These are phyloP conservation scores for Tolypocladium nubicola DNA, from an alignment of 2,329 filamentous ascomycete species.

Conservation along the genomic window DNA sequence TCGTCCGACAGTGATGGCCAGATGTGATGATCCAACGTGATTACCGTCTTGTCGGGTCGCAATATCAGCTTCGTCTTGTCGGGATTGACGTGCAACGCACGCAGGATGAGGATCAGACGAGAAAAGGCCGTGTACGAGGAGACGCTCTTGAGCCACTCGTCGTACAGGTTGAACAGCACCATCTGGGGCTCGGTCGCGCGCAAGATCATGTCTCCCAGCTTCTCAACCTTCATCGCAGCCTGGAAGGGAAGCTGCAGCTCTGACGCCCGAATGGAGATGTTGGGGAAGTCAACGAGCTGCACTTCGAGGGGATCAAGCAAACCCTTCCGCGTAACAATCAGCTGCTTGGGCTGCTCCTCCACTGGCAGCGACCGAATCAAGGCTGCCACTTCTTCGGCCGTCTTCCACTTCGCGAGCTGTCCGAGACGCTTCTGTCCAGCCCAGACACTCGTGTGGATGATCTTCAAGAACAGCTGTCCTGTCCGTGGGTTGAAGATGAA, in stretches of 20 bases:
- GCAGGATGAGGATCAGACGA: conserved; percentile 81
- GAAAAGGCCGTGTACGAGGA: conserved; percentile 99
- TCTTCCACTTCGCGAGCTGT: conserved; percentile 98
- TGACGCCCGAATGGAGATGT: conserved; percentile 95
- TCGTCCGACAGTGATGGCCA: conserved; percentile 93
- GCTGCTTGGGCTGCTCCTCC: conserved; percentile 96
- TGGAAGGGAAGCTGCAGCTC: conserved; percentile 97
- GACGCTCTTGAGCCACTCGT: conserved; percentile 97
- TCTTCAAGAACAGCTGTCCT: conserved; percentile 95
- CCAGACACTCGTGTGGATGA: conserved; percentile 99
- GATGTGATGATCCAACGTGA: conserved; percentile 97
- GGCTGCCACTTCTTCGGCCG: conserved; percentile 96
- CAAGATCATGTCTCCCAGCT: conserved; percentile 97
- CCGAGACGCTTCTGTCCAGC: conserved; percentile 98
- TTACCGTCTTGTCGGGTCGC: conserved; percentile 93
- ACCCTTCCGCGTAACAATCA: conserved; percentile 97
- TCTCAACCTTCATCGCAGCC: conserved; percentile 99
- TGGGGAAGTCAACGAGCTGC: conserved; percentile 94
- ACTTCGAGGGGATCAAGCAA: conserved; percentile 94
- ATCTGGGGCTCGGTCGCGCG: conserved; percentile 98
- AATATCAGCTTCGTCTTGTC: conserved; percentile 97
- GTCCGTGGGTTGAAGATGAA: conserved; percentile 99
- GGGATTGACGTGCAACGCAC: conserved; percentile 92
- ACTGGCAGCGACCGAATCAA: conserved; percentile 91
- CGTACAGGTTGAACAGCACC: conserved; percentile 98